A percentile compares a stretch with the other conserved stretches of the same genome.
Evolutionary conservation across 176 grass and related monocot species (phyloP).

Genomic region (Chrysopogon serrulatus): DNA sequence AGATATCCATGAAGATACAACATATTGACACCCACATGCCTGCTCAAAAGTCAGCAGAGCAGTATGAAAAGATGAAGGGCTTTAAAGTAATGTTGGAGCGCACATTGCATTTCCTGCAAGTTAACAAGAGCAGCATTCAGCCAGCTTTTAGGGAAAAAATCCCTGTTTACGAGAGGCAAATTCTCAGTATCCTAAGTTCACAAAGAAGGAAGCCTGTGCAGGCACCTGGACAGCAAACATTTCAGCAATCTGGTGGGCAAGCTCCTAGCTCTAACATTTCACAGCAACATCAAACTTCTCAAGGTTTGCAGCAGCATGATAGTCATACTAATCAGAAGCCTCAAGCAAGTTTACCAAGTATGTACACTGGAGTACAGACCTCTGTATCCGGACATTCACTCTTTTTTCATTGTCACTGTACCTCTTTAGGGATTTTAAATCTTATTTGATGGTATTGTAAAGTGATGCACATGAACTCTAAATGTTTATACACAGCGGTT

Average conservation of each 20-base stretch:
- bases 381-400: background rate
- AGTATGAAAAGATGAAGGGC: constrained; percentile 45
- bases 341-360: constrained; percentile 49
- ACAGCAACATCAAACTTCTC: constrained; percentile 51
- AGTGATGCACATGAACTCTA: background rate
- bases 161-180: constrained; percentile 48
- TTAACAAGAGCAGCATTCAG: constrained; percentile 39
- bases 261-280: constrained; percentile 37
- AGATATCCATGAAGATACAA: constrained; percentile 53
- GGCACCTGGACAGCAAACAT: constrained; percentile 16
- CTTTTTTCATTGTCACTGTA: background rate
- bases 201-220: constrained; percentile 45
- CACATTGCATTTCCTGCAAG: constrained; percentile 35
- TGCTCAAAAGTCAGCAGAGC: constrained; percentile 16
- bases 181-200: constrained; percentile 41
- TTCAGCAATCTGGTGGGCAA: constrained; percentile 49
- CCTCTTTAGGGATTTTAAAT: background rate
- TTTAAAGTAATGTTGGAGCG: constrained; percentile 48
- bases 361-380: constrained; percentile 41
- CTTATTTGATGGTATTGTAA: background rate
- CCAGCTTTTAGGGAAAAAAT: constrained; percentile 42
- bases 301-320: constrained; percentile 62
- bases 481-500: background rate
- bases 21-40: constrained; percentile 40
- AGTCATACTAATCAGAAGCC: constrained; percentile 55